Evolutionary conservation across 75 land plant species (phyloP).

Genomic region (Cunninghamia lanceolata): DNA sequence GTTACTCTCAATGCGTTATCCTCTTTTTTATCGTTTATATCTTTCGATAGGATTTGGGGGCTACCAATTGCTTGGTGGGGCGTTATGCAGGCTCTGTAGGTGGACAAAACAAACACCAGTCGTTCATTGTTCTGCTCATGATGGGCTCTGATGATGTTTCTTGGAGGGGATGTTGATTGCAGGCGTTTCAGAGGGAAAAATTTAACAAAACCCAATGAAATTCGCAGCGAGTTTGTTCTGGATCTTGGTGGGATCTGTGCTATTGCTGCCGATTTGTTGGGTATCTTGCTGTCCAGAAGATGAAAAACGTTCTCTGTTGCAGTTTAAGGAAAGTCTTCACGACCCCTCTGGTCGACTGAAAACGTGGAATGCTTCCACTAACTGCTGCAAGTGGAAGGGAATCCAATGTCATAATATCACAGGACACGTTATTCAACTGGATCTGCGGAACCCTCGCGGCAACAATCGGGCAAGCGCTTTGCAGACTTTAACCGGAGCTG

Average conservation of each 20-base stretch:
- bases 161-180: no score
- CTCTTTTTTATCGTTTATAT: no score
- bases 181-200: no score
- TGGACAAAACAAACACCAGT: no score
- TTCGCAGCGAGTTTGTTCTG: no score
- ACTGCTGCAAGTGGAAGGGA: not conserved
- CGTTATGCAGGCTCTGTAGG: conserved; percentile 18
- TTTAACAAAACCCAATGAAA: no score
- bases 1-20: no score
- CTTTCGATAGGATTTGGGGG: no score
- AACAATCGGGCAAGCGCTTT: not conserved
- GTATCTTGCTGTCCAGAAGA: not conserved
- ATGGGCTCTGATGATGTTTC: no score
- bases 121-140: no score
- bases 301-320: not conserved
- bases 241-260: not conserved
- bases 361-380: not conserved
- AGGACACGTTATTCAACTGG: not conserved
- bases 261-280: not conserved
- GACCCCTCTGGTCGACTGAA: not conserved
- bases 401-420: not conserved
- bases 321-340: not conserved
- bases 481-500: not conserved
- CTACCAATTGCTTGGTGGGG: not conserved
- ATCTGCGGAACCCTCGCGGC: not conserved